These are phyloP conservation scores for Aspergillus unguis DNA, from an alignment of 2,329 filamentous ascomycete genomes.

Conservation along the genomic window DNA sequence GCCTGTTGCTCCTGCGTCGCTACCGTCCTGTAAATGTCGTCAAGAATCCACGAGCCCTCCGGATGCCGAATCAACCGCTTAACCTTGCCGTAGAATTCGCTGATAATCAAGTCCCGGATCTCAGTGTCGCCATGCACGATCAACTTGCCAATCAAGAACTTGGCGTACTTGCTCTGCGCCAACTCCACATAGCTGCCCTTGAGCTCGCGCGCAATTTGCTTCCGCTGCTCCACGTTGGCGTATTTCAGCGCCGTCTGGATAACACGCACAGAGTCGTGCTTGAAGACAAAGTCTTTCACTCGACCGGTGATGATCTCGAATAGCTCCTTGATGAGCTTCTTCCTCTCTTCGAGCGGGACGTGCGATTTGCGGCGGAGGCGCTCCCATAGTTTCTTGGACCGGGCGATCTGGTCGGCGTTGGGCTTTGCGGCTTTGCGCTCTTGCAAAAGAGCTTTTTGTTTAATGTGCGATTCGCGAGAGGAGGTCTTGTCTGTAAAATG, in stretches of 20 bases:
- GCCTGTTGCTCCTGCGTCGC: conserved; percentile 85
- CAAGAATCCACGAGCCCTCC: conserved; percentile 95
- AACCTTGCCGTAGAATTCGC: conserved; percentile 92
- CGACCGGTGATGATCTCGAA: conserved; percentile 87
- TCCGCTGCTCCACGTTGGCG: conserved; percentile 76
- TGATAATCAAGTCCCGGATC: conserved; percentile 82
- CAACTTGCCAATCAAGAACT: conserved; percentile 94
- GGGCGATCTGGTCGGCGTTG: conserved; percentile 80
- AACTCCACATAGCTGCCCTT: conserved; percentile 79
- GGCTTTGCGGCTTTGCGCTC: conserved; percentile 93
- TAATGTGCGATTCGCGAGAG: conserved; percentile 80
- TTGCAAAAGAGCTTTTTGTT: conserved; percentile 82
- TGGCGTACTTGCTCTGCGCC: conserved; percentile 93
- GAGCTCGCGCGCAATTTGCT: conserved; percentile 81
- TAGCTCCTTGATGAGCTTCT: conserved; percentile 81
- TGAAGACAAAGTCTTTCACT: conserved; percentile 94
- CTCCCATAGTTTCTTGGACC: conserved; percentile 97
- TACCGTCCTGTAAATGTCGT: conserved; percentile 89
- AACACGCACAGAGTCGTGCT: conserved; percentile 95
- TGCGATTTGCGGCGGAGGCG: conserved; percentile 87
- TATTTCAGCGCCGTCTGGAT: conserved; percentile 98
- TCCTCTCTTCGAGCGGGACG: conserved; percentile 82
- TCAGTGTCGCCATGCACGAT: conserved; percentile 87
- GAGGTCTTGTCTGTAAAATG: conserved; percentile 60
- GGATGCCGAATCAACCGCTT: conserved; percentile 92